phyloP scores from a whole-genome alignment of 2,329 filamentous ascomycete species.

The Ophiostoma quercus region DNA sequence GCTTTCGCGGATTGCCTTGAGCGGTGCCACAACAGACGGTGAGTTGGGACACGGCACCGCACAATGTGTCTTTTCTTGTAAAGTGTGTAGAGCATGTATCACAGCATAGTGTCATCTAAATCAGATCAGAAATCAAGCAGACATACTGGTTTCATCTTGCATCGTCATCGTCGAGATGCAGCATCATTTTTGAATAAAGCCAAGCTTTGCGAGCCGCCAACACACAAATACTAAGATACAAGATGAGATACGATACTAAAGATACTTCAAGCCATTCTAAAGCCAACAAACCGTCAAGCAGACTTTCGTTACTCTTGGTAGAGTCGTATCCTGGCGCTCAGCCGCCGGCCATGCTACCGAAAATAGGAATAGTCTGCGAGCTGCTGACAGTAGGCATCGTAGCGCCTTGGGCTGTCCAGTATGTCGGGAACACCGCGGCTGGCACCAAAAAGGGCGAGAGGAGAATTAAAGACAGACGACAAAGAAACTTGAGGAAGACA shows the following conservation, averaged over 20 bases:
- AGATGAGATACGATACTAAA: not conserved
- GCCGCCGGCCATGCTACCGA: not conserved
- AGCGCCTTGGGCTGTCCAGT: not conserved
- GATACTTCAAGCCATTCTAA: not conserved
- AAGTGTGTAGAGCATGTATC: not conserved
- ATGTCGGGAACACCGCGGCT: not conserved
- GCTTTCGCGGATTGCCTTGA: not conserved
- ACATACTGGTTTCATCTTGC: not conserved
- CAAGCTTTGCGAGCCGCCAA: not conserved
- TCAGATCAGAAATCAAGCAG: no score
- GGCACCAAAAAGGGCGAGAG: not conserved
- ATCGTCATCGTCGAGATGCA: not conserved
- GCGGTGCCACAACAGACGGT: not conserved
- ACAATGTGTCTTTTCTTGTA: no score
- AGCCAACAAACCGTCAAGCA: not conserved
- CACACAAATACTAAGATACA: not conserved
- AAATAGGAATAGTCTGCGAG: slow-evolving; percentile 6
- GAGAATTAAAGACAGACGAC: not conserved
- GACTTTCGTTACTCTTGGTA: not conserved
- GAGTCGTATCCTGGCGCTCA: not conserved
- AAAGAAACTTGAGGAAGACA: not conserved
- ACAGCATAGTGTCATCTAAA: not conserved
- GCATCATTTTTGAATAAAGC: not conserved
- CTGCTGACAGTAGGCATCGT: not conserved
- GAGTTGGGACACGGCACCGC: not conserved